Base-by-base conservation (phyloP, 805 yeast genomes). In the Spathaspora boniae region DNA sequence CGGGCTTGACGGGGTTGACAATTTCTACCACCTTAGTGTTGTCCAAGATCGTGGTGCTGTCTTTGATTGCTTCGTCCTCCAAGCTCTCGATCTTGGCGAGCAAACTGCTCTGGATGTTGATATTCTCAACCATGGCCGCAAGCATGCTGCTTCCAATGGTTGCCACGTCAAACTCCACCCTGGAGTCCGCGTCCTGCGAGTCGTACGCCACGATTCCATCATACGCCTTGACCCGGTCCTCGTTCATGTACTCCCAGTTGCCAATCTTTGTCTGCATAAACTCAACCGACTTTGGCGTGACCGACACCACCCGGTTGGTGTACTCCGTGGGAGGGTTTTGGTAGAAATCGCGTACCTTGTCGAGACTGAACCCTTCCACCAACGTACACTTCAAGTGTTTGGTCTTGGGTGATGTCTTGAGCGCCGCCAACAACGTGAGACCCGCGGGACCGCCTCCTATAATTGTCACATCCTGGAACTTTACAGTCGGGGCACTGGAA, bases 381-480 rank as follows among this genome's bases (percentile, higher is more conserved):
- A 93, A 62, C 0, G 80, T 74, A 32, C 91, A 74, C 30, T 70
- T 68, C 29, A 87, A 70, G 33, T 75, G 65, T 19, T 61, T 65
- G 4, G 95, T 74, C 15, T 69, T 55, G 3, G 82, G 78, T 1
- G 88, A 81, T 45, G 71, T 70, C 54, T 85, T 83, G 38, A 91
- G 60, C 0, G 95, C 94, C 0, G 95, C 74, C 4, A 93, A 80
- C 24, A 93, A 63, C 2, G 96, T 82, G 38, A 93, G 63, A 0
- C 98, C 98, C 1, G 98, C 98, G 1, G 98, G 96, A 0, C 98
- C 98, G 6, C 95, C 98, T 24, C 98, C 98, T 24, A 93, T 84
- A 36, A 93, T 84, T 6, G 86, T 80, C 15, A 93, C 76, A 58
- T 91, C 97, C 19, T 58, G 68, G n/a, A 47, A 39, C 9, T 32